These are phyloP conservation scores for Phylloporus sp. DNA, from an alignment of 1,284 basidiomycete species.

Conservation along the genomic window DNA sequence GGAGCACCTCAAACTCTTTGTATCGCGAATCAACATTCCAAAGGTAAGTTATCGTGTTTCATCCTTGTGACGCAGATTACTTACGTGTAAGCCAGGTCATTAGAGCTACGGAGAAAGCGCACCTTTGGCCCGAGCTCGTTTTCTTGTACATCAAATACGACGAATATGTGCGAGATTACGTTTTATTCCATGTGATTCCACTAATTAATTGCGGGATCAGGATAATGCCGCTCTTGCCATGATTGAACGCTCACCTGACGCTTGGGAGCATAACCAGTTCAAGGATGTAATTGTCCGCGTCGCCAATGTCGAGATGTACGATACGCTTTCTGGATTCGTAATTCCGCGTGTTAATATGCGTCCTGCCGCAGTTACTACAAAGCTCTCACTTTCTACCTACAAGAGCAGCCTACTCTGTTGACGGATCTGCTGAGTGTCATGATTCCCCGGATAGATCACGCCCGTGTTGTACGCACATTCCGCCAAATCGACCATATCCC, in stretches of 20 bases:
- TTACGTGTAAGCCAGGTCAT: conserved; percentile 70
- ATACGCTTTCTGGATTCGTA: conserved; percentile 1
- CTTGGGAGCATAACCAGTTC: conserved; percentile 99
- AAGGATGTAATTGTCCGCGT: conserved; percentile 95
- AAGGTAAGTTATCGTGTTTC: conserved; percentile 49
- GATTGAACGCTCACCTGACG: conserved; percentile 96
- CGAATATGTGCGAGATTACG: conserved; percentile 73
- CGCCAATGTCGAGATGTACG: conserved; percentile 96
- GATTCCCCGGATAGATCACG: conserved; percentile 93
- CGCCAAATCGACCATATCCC: conserved; percentile 95
- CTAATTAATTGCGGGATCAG: conserved; percentile 44
- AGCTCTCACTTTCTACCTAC: conserved; percentile 87
- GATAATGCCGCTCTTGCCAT: conserved; percentile 97
- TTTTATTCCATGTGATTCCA: background rate
- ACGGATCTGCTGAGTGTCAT: conserved; percentile 94
- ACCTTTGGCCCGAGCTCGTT: conserved; percentile 98
- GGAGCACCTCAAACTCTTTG: conserved; percentile 99
- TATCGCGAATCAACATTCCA: conserved; percentile 95
- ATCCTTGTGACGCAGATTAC: conserved; percentile 10
- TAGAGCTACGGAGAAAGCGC: conserved; percentile 93
- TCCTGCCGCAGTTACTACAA: conserved; percentile 79
- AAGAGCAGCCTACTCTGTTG: conserved; percentile 92
- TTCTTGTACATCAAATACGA: conserved; percentile 99
- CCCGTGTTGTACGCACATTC: conserved; percentile 95
- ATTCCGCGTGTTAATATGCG: conserved; percentile 5